These are phyloP conservation scores for Eleusine coracana DNA, from an alignment of 176 grass and related monocot genomes.

Conservation along the genomic window DNA sequence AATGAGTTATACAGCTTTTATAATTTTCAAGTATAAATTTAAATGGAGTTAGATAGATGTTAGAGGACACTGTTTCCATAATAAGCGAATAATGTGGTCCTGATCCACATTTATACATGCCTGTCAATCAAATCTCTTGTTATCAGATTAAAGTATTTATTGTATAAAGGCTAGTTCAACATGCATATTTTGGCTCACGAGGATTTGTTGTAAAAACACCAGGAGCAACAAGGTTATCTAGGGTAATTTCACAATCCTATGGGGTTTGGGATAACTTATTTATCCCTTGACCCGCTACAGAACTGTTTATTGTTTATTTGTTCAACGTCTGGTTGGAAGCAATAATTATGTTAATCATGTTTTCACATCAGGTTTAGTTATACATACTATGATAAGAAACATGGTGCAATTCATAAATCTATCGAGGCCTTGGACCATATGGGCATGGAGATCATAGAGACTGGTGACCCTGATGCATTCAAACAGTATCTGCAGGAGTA, in stretches of 20 bases:
- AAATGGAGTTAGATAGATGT: slow-evolving; percentile 10
- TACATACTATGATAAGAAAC: slow-evolving; percentile 82
- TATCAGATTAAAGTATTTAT: background rate
- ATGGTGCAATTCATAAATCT: slow-evolving; percentile 83
- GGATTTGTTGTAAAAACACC: background rate
- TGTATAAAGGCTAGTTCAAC: background rate
- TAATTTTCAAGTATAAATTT: background rate
- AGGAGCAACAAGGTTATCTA: background rate
- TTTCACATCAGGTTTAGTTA: slow-evolving; percentile 73
- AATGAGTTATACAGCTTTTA: background rate
- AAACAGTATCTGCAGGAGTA: slow-evolving; percentile 72
- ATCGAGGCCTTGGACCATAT: slow-evolving; percentile 86
- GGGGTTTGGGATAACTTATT: background rate
- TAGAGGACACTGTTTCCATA: background rate
- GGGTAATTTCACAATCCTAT: background rate
- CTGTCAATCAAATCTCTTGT: background rate
- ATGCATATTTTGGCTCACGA: background rate
- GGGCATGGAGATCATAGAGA: slow-evolving; percentile 98
- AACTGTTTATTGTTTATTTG: slow-evolving; percentile 1
- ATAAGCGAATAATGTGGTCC: slow-evolving; percentile 16
- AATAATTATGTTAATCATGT: slow-evolving; percentile 22
- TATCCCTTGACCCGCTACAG: background rate
- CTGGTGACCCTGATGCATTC: slow-evolving; percentile 70
- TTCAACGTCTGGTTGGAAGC: background rate
- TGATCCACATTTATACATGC: slow-evolving; percentile 21